Evolutionary conservation across 2,329 filamentous ascomycete genomes (phyloP).

Genomic region (Aureobasidium zeae): DNA sequence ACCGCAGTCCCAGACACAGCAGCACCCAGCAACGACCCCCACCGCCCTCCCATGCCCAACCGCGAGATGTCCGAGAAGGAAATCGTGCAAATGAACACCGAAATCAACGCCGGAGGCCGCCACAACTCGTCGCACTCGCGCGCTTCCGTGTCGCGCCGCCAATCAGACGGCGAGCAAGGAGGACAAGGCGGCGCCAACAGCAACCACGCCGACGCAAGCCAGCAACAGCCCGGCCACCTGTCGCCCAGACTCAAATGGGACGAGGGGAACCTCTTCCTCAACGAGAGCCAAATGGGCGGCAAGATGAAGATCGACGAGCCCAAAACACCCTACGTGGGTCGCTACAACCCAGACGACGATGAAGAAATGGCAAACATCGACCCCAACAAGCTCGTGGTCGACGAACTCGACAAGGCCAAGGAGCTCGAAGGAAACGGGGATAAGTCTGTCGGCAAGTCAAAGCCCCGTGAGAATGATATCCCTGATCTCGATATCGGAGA

Average conservation of each 20-base stretch:
- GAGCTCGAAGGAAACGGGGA: constrained; percentile 24
- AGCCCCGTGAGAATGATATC: constrained; percentile 63
- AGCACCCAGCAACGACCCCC: constrained; percentile 24
- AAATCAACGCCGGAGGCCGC: constrained; percentile 83
- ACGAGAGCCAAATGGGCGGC: constrained; percentile 86
- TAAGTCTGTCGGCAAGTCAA: constrained; percentile 34
- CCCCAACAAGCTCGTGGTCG: constrained; percentile 59
- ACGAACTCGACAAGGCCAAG: constrained; percentile 53
- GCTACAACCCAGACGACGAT: constrained; percentile 84
- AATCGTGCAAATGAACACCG: constrained; percentile 84
- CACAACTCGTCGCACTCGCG: constrained; percentile 68
- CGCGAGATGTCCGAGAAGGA: constrained; percentile 66
- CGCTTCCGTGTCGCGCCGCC: constrained; percentile 61
- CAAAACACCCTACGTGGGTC: constrained; percentile 90
- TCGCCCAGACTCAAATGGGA: constrained; percentile 90
- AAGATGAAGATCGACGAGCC: constrained; percentile 99
- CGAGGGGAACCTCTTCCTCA: constrained; percentile 93
- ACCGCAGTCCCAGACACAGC: constrained; percentile 24
- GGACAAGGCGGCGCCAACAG: too few relatives aligned
- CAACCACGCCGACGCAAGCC: constrained; percentile 39
- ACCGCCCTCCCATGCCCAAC: constrained; percentile 36
- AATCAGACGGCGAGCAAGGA: too few relatives aligned
- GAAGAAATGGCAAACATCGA: constrained; percentile 61
- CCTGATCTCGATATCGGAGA: constrained; percentile 87
- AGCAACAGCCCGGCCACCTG: constrained; percentile 45